Evolutionary conservation across 23 red algal genomes (phyloP).

Genomic region (Cyanidiococcus yangmingshanensis): DNA sequence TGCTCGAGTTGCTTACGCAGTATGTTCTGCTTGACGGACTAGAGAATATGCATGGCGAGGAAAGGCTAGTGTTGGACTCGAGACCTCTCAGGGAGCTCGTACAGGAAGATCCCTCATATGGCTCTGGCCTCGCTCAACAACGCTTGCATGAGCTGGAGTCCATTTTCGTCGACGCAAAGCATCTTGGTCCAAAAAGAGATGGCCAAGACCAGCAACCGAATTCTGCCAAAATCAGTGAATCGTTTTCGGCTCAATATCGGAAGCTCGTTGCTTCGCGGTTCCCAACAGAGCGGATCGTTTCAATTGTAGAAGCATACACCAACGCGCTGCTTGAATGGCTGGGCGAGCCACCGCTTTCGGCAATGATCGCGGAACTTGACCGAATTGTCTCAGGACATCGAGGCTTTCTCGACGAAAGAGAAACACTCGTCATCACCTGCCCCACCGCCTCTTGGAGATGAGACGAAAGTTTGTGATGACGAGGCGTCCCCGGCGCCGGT

Average conservation of each 20-base stretch:
- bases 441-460: too few relatives aligned
- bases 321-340: not conserved
- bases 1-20: conserved; percentile 4
- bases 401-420: too few relatives aligned
- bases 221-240: not conserved
- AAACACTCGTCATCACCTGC: too few relatives aligned
- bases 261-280: not conserved
- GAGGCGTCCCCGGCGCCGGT: too few relatives aligned
- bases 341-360: not conserved
- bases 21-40: not conserved
- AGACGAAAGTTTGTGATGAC: too few relatives aligned
- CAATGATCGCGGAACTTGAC: not conserved
- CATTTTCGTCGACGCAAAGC: not conserved
- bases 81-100: not conserved
- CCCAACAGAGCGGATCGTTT: not conserved
- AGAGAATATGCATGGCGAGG: not conserved
- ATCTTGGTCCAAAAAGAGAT: too few relatives aligned
- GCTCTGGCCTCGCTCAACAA: not conserved
- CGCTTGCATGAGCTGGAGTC: conserved; percentile 5
- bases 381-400: too few relatives aligned
- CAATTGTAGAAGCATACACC: not conserved
- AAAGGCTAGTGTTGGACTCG: not conserved
- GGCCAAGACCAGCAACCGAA: not conserved
- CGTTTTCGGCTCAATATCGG: not conserved
- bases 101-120: not conserved